Conservation (phyloP, 805 yeast species). For the Starmerella etchellsii region DNA sequence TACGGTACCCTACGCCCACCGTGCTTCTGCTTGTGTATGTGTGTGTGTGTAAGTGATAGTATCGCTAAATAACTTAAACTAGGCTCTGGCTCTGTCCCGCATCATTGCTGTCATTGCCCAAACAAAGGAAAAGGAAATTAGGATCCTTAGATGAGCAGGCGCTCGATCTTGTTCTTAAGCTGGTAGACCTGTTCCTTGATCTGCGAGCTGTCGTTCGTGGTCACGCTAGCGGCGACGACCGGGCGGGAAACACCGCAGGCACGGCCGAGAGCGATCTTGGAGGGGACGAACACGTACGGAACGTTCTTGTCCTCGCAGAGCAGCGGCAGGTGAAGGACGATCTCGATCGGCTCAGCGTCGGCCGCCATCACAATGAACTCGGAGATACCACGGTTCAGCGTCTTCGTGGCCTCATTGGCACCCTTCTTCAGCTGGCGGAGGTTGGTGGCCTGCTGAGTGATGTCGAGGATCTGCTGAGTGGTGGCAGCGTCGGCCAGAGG, state of each 20-base stretch:
- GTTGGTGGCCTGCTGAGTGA: conserved; percentile 95
- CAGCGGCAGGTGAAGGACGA: conserved; percentile 90
- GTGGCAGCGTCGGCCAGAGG: conserved; percentile 95
- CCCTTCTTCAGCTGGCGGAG: conserved; percentile 98
- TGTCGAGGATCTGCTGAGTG: conserved; percentile 92
- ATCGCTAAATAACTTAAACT: background rate
- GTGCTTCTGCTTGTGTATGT: too few relatives aligned
- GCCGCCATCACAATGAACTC: conserved; percentile 99
- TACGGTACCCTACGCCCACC: too few relatives aligned
- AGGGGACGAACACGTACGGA: conserved; percentile 97
- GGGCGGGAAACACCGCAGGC: conserved; percentile 99
- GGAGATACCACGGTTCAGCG: conserved; percentile 97
- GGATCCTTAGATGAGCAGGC: conserved; percentile 62
- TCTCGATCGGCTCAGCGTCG: conserved; percentile 98
- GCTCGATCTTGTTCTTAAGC: conserved; percentile 98
- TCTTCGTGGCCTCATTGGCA: conserved; percentile 98
- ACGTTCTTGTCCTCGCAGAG: conserved; percentile 99
- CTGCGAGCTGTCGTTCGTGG: conserved; percentile 96
- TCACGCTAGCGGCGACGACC: conserved; percentile 95
- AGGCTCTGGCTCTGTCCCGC: conserved; percentile 23
- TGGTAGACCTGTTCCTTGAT: conserved; percentile 93
- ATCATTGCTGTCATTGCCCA: conserved; percentile 21
- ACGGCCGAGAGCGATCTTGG: conserved; percentile 97
- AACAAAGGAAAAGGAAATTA: too few relatives aligned
- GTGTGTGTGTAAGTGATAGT: too few relatives aligned